Base-by-base conservation (phyloP, 768 basidiomycete species). In the Hortiboletus flavorubellus region DNA sequence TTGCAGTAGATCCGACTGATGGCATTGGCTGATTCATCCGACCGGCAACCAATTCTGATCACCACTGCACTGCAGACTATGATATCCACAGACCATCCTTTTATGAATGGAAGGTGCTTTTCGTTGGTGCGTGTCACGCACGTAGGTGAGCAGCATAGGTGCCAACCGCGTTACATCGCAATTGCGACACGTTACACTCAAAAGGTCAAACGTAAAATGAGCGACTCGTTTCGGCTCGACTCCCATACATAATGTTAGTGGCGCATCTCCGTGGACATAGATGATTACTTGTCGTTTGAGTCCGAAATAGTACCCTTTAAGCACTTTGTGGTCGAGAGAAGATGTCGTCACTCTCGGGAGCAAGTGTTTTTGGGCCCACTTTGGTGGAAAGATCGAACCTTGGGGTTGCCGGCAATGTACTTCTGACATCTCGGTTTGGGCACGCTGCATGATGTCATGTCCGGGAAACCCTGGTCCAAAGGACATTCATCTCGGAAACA, bases 311-410 rank as follows among this genome's bases (percentile, higher is more conserved):
- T n/a, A 33, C 42, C 43, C 15, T 49, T 45, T 8, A 9, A 29
- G 33, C 33, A 46, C 53, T 61, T 62, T 58, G 64, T 52, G 48
- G 46, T 40, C 15, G 38, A 44, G 21, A 37, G 15, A 37, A 51
- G 44, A 21, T 46, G 52, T 43, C 38, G 53, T 64, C 64, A 68
- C 56, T 51, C 18, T 45, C 52, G 48, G 7, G 2, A 51, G 59
- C 66, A 69, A 53, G 66, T 64, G 67, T 53, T 59, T 60, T 37
- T 40, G n/a, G 53, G 57, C 54, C 21, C 40, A 46, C 38, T 30
- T 15, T 37, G 23, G 21, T 34, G 35, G 35, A 42, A 45, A 57
- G 14, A n/a, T 12, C 38, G 51, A 64, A 61, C 53, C 42, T 59
- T 54, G 64, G 57, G 57, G n/a, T 9, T 18, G 40, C 49, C 56